Evolutionary conservation across 2,329 filamentous ascomycete species (phyloP).

Genomic region (Aspergillus costaricaensis): DNA sequence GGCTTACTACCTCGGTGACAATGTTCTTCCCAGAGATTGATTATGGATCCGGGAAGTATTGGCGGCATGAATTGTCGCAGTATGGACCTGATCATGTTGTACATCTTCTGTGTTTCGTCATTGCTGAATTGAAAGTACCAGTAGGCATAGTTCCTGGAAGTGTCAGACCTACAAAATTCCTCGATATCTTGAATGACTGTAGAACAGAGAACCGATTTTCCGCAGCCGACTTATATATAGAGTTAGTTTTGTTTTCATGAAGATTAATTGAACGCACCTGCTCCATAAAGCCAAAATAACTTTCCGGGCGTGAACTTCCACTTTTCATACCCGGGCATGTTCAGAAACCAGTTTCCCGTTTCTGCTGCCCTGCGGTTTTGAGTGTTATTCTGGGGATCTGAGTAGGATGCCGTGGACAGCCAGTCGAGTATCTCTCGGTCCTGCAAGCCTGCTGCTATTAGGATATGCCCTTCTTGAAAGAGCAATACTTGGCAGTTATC

Average conservation of each 20-base stretch:
- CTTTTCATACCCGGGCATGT: not conserved
- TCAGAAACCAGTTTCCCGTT: not conserved
- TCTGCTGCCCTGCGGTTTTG: not conserved
- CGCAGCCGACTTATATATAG: not conserved
- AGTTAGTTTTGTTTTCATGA: not conserved
- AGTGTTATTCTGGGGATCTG: not conserved
- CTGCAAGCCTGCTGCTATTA: not conserved
- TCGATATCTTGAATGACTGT: conserved; percentile 1
- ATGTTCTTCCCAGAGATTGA: conserved; percentile 2
- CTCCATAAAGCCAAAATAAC: not conserved
- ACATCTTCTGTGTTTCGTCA: not conserved
- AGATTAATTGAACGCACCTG: not conserved
- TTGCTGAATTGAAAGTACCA: conserved; percentile 12
- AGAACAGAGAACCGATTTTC: conserved; percentile 1
- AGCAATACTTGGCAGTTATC: not conserved
- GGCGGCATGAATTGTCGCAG: conserved; percentile 1
- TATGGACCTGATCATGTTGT: conserved; percentile 3
- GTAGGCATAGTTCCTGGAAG: not conserved
- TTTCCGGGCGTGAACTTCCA: not conserved
- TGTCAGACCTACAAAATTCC: not conserved
- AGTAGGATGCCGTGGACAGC: not conserved
- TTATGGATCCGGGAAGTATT: not conserved
- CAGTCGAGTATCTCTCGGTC: not conserved
- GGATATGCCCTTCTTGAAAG: not conserved
- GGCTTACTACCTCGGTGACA: not conserved